A percentile compares a stretch with the other conserved stretches of the same genome.
Conservation (phyloP, 2,329 filamentous ascomycete genomes). For the Fusarium sambucinum region DNA sequence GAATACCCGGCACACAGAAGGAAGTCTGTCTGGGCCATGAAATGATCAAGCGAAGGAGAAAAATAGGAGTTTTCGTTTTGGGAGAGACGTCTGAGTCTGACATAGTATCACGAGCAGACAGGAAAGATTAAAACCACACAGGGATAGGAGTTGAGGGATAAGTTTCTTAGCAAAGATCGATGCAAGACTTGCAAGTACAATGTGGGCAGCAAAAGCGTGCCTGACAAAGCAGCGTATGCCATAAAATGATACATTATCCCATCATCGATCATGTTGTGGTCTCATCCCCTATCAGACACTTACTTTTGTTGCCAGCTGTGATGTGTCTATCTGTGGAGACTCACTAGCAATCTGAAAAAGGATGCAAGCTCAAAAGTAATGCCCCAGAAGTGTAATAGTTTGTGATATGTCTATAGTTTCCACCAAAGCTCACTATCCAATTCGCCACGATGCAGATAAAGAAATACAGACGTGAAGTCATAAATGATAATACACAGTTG, state of each 20-base stretch:
- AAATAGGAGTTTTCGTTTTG: conserved; percentile 1
- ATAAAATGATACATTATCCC: not conserved
- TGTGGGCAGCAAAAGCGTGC: not conserved
- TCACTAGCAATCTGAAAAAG: no score
- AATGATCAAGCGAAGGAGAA: not conserved
- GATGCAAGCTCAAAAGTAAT: no score
- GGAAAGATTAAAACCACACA: not conserved
- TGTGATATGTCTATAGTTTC: no score
- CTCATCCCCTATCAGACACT: no score
- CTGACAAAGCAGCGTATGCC: not conserved
- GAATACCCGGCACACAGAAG: conserved; percentile 29
- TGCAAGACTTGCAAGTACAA: not conserved
- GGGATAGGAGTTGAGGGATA: conserved; percentile 19
- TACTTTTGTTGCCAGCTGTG: not conserved
- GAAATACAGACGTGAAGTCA: conserved; percentile 6
- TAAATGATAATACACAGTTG: conserved; percentile 1
- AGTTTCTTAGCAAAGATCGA: conserved; percentile 15
- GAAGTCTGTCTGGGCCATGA: not conserved
- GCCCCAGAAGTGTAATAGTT: no score
- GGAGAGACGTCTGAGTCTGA: not conserved
- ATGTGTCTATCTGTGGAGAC: no score
- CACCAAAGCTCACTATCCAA: not conserved
- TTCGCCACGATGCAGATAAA: conserved; percentile 15
- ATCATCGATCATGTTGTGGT: not conserved
- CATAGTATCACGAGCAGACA: not conserved